Base-by-base conservation (phyloP, 108 stramenopile species). In the Seminavis robusta region DNA sequence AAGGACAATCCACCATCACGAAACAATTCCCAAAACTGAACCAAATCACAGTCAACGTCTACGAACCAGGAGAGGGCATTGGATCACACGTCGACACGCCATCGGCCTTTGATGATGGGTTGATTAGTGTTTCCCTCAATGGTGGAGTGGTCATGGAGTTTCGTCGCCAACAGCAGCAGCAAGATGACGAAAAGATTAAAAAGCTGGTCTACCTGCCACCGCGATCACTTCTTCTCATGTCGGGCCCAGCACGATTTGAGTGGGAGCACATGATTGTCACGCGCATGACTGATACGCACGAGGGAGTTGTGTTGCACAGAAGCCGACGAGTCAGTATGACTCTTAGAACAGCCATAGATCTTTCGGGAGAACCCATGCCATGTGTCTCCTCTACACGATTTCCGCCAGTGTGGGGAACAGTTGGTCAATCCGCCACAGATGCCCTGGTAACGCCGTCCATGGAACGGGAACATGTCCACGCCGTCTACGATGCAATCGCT, bases 401-500 rank as follows among this genome's bases (percentile, higher is more conserved):
- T 68, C 92, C 92, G 23, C 86, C 82, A 3, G 46, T 34, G 38
- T 89, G 86, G 92, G 82, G 34, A 56, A 11, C 29, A 33, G 31
- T 9, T 2, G 0, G 33, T 21, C 28, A 26, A n/a, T 44, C 39
- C 1, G 1, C 20, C 13, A 45, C 42, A 28, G 41, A 25, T 33
- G 41, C 52, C 25, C 41, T 92, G 15, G 56, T 59, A 11, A 94
- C 94, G 13, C 94, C 95, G 4, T 71, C 36, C 1, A 89, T 93
- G 5, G 98, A 98, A 71, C 52, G 76, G 60, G 76, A 90, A 56
- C 95, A 97, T 61, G 98, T 99, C 0, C 89, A 94, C 58, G 84
- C 83, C 9, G 96, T 99, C 0, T 99, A 99, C 46, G 90, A 98
- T 71, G 94, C 95, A 26, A 95, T 98, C 56, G 97, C 98, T 9